Evolutionary conservation across 164 flowering plant genomes (phyloP).

Genomic region (Buxus sempervirens): DNA sequence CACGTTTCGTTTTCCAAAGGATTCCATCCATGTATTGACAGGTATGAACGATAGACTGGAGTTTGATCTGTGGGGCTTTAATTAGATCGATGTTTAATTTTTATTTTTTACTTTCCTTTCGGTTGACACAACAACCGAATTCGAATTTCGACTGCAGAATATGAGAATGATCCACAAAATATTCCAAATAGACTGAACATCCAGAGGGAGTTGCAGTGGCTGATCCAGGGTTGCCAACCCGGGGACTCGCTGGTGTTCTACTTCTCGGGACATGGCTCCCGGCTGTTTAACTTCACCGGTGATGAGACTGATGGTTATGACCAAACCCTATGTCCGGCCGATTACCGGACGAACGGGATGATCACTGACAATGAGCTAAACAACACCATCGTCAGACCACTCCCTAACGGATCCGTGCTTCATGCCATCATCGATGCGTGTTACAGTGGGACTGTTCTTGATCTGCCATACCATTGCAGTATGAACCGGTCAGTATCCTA

Average conservation of each 20-base stretch:
- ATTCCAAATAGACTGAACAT: conserved; percentile 70
- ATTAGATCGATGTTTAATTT: too few relatives aligned
- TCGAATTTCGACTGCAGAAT: conserved; percentile 65
- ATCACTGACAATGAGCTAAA: conserved; percentile 84
- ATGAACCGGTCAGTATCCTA: conserved; percentile 34
- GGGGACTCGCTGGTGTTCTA: conserved; percentile 87
- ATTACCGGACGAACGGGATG: conserved; percentile 49
- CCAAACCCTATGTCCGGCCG: conserved; percentile 73
- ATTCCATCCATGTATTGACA: conserved; percentile 57
- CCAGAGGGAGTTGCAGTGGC: conserved; percentile 59
- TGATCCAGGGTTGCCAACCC: conserved; percentile 46
- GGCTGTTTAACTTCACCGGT: conserved; percentile 27
- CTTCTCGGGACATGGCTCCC: conserved; percentile 81
- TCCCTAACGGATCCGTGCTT: conserved; percentile 60
- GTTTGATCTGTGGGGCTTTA: too few relatives aligned
- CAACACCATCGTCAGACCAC: conserved; percentile 59
- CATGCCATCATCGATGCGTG: conserved; percentile 78
- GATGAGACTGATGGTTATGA: conserved; percentile 77
- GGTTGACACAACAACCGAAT: too few relatives aligned
- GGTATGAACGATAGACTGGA: conserved; percentile 44
- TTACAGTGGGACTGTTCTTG: conserved; percentile 71
- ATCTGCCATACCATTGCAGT: conserved; percentile 60
- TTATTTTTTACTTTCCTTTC: too few relatives aligned
- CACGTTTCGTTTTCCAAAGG: conserved; percentile 35
- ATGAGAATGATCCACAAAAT: conserved; percentile 37